Conservation (phyloP, 2,329 filamentous ascomycete species). For the Calonectria fujianensis region DNA sequence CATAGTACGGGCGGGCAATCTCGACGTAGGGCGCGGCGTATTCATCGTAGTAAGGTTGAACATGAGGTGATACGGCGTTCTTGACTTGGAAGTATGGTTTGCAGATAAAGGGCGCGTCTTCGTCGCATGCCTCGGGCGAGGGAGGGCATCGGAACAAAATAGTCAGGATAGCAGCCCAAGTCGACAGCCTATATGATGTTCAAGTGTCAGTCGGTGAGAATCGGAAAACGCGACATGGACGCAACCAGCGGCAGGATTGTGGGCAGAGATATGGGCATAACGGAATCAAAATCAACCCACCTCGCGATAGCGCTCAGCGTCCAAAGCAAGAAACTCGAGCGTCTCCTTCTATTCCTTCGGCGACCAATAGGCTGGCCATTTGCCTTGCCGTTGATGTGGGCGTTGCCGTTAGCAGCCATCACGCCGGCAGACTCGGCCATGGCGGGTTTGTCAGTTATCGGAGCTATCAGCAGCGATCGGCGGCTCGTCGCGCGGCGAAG, state of each 20-base stretch:
- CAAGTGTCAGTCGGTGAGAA: slow-evolving; percentile 31
- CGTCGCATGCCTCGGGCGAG: slow-evolving; percentile 79
- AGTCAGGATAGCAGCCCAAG: slow-evolving; percentile 91
- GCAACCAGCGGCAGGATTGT: neutral
- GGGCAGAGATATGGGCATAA: neutral
- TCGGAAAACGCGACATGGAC: slow-evolving; percentile 32
- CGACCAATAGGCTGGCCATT: slow-evolving; percentile 55
- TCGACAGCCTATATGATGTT: slow-evolving; percentile 76
- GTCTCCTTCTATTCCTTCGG: slow-evolving; percentile 49
- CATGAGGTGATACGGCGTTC: slow-evolving; percentile 80
- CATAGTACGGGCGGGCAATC: slow-evolving; percentile 84
- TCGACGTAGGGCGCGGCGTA: slow-evolving; percentile 91
- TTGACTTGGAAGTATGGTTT: slow-evolving; percentile 84
- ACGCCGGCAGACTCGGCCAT: slow-evolving; percentile 61
- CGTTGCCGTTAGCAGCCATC: slow-evolving; percentile 64
- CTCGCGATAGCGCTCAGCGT: slow-evolving; percentile 72
- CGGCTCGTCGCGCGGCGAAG: slow-evolving; percentile 37
- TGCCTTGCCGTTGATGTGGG: slow-evolving; percentile 59
- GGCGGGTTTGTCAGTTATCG: slow-evolving; percentile 48
- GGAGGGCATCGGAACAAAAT: slow-evolving; percentile 89
- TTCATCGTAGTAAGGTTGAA: slow-evolving; percentile 88
- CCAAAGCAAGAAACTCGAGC: slow-evolving; percentile 59
- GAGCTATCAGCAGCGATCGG: slow-evolving; percentile 37
- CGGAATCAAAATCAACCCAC: slow-evolving; percentile 61
- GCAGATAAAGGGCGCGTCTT: slow-evolving; percentile 85